A percentile compares a stretch with the other conserved stretches of the same genome.
These are phyloP conservation scores for Suhomyces kunorum DNA, from an alignment of 1,139 yeast genomes.

Conservation along the genomic window DNA sequence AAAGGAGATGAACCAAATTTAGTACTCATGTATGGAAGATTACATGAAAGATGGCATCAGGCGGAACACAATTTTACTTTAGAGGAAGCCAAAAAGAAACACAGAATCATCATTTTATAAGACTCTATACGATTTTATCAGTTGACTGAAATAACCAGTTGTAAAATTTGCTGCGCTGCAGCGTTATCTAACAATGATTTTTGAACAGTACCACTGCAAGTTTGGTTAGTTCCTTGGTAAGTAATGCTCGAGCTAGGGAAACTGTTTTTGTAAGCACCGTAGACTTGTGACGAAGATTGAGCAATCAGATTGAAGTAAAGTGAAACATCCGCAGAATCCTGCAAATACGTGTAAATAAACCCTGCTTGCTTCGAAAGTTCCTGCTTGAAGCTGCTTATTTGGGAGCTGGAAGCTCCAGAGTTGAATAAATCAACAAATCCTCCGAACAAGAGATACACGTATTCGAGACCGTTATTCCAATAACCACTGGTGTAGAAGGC, in stretches of 20 bases:
- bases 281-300: slow-evolving; percentile 13
- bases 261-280: slow-evolving; percentile 6
- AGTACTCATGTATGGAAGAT: slow-evolving; percentile 21
- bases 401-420: slow-evolving; percentile 11
- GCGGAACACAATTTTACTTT: slow-evolving; percentile 20
- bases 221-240: slow-evolving; percentile 3
- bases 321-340: slow-evolving; percentile 23
- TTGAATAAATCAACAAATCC: slow-evolving; percentile 18
- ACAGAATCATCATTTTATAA: slow-evolving; percentile 18
- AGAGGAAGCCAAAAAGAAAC: slow-evolving; percentile 22
- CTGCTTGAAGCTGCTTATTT: slow-evolving; percentile 15
- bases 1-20: slow-evolving; percentile 20
- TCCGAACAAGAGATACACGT: slow-evolving; percentile 16
- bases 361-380: slow-evolving; percentile 24
- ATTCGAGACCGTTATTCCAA: slow-evolving; percentile 19
- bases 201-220: slow-evolving; percentile 5
- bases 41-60: slow-evolving; percentile 24
- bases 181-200: slow-evolving; percentile 19
- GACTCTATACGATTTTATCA: neutral
- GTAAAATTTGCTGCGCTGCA: slow-evolving; percentile 21
- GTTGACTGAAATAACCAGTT: slow-evolving; percentile 9
- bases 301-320: slow-evolving; percentile 21
- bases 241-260: slow-evolving; percentile 13
- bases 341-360: slow-evolving; percentile 25
- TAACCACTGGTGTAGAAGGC: slow-evolving; percentile 17